Conservation (phyloP, 352 stramenopile genomes). For the Globisporangium barbulae region DNA sequence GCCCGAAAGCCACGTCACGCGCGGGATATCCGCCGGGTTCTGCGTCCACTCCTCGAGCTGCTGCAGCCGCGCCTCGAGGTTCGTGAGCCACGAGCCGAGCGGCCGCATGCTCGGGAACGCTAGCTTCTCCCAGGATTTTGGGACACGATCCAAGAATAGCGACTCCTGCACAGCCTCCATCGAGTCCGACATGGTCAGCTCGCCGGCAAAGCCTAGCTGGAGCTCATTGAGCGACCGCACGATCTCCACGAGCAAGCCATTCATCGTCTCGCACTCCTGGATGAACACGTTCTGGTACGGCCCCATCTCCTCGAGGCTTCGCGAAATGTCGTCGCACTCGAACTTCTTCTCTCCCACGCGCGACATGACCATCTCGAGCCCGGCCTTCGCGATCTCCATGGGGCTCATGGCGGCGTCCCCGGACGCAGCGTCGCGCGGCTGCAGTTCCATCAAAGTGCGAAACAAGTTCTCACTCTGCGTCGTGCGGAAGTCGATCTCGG, state of each 20-base stretch:
- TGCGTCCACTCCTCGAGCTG: conserved; percentile 97
- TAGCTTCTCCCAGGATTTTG: conserved; percentile 93
- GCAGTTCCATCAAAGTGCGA: conserved; percentile 94
- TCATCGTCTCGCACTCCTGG: conserved; percentile 98
- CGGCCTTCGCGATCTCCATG: conserved; percentile 88
- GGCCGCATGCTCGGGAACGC: conserved; percentile 92
- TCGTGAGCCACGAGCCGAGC: conserved; percentile 92
- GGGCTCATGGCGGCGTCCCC: conserved; percentile 91
- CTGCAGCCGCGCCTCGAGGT: conserved; percentile 89
- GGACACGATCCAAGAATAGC: conserved; percentile 93
- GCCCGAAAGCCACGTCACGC: conserved; percentile 94
- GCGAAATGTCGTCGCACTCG: conserved; percentile 94
- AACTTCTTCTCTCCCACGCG: conserved; percentile 97
- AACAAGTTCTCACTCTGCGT: conserved; percentile 96
- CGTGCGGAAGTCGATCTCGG: conserved; percentile 98
- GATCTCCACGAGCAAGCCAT: conserved; percentile 94
- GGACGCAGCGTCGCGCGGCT: conserved; percentile 86
- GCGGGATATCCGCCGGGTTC: conserved; percentile 95
- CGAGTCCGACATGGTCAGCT: conserved; percentile 97
- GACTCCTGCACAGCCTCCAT: conserved; percentile 96
- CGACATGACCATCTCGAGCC: conserved; percentile 92
- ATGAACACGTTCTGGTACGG: conserved; percentile 98
- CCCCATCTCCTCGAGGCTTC: conserved; percentile 92
- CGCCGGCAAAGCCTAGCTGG: conserved; percentile 94
- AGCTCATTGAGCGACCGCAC: conserved; percentile 95